Base-by-base conservation (phyloP, 345 rosid genomes). In the Excoecaria cochinchinensis region DNA sequence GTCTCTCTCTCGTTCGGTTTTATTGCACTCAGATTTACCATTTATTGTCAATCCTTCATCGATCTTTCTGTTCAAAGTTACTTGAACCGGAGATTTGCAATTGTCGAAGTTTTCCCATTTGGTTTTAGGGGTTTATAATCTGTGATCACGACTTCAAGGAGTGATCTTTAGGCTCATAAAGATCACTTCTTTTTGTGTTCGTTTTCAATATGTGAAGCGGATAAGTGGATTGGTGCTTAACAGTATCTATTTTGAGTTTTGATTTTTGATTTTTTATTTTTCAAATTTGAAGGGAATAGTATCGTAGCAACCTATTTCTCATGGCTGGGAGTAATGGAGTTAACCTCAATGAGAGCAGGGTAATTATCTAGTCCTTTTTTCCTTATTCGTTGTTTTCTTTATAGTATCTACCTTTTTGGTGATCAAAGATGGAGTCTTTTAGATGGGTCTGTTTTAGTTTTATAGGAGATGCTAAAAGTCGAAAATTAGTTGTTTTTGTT, bases 291-390 rank as follows among this genome's bases (percentile, higher is more conserved):
- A 31, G 31, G 31, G 31, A 31, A 31, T 2, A 31, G 31, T 31
- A 31, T 31, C 31, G 69, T 14, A 1, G 24, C 31, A 58, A 53
- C 12, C 4, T 3, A n/a, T 17, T 11, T 69, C 74, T 80, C 80
- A 92, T 94, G 98, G 94, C 94, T 69, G 88, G 89, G 69, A 86
- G 87, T 46, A 87, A 86, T 79, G 93, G 81, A 83, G 89, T 89
- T 60, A 88, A 84, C 80, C 83, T 88, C 74, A 89, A 82, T 25
- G 98, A 93, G 63, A 89, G 94, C 82, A 89, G 78, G 91, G 97
- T 93, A 82, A 70, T 74, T 57, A 76, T n/a, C 52, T 70, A 50
- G 22, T 14, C 8, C 48, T 19, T 0, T 19, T 12, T 11, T 5
- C 6, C 40, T 40, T 14, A 67, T 60, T 48, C 31, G 19, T 74